A percentile compares a stretch with the other conserved stretches of the same genome.
phyloP scores from a whole-genome alignment of 73 alveolate species.

The Paraurostyla sp. region DNA sequence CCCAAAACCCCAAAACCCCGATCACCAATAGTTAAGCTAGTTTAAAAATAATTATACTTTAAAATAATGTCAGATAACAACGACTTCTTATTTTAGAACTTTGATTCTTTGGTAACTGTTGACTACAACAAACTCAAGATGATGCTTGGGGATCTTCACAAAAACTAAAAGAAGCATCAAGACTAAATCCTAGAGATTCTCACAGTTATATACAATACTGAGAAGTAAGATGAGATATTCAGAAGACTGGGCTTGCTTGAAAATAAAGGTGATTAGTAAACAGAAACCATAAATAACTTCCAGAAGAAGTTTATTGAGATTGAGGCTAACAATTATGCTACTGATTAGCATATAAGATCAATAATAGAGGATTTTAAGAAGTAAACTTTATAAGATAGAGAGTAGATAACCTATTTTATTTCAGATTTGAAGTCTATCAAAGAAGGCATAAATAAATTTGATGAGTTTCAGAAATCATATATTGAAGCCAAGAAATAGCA shows the following conservation, averaged over 20 bases:
- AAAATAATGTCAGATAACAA: not conserved
- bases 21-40: too few species aligned
- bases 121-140: not conserved
- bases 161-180: not conserved
- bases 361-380: not conserved
- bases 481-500: not conserved
- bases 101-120: not conserved
- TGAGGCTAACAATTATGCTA: not conserved
- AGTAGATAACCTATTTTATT: not conserved
- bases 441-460: not conserved
- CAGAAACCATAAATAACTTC: conserved; percentile 12
- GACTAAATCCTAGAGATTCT: conserved; percentile 8
- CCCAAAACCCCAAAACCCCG: too few species aligned
- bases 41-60: too few species aligned
- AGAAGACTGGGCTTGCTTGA: conserved; percentile 19
- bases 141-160: conserved; percentile 34
- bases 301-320: not conserved
- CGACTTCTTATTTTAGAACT: conserved; percentile 28
- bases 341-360: not conserved
- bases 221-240: conserved; percentile 26
- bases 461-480: not conserved
- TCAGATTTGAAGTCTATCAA: not conserved
- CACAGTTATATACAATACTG: conserved; percentile 20
- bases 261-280: not conserved
- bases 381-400: not conserved